Percentiles rank a stretch among this genome's conserved stretches.
phyloP scores from a whole-genome alignment of 2,329 filamentous ascomycete genomes.

The Westerdykella aurantiaca region DNA sequence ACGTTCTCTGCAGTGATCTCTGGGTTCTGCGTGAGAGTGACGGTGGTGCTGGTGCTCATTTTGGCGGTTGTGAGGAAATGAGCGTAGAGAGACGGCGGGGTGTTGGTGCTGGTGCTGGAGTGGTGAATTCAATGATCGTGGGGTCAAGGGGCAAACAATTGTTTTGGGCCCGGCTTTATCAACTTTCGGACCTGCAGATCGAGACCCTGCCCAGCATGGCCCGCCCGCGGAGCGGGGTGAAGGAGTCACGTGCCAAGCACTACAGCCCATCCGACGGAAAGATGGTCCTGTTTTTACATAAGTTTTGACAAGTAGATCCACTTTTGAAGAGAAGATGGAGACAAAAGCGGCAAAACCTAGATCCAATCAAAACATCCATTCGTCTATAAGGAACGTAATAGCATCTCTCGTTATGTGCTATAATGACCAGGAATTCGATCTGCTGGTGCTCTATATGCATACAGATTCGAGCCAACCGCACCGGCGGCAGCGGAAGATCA shows the following conservation, averaged over 20 bases:
- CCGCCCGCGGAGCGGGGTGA: not conserved
- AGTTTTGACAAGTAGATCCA: too few species aligned
- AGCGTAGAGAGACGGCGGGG: too few species aligned
- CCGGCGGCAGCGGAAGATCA: conserved; percentile 8
- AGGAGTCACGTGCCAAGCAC: conserved; percentile 1
- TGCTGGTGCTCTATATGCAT: not conserved
- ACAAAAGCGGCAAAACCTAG: too few species aligned
- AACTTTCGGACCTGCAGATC: conserved; percentile 2
- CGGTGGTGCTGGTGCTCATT: conserved; percentile 27
- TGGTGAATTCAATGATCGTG: not conserved
- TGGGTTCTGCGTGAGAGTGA: conserved; percentile 38
- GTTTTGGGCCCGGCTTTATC: not conserved
- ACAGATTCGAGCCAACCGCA: conserved; percentile 7
- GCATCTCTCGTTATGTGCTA: too few species aligned
- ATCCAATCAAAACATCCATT: too few species aligned
- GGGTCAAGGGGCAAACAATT: not conserved
- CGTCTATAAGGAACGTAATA: too few species aligned
- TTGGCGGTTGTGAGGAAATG: not conserved
- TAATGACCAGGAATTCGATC: too few species aligned
- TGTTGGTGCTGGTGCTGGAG: not conserved
- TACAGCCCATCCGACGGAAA: too few species aligned
- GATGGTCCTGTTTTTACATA: too few species aligned
- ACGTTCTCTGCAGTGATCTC: conserved; percentile 82
- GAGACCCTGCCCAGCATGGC: conserved; percentile 2
- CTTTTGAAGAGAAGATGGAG: too few species aligned